Percentiles rank a stretch among this genome's conserved stretches.
Evolutionary conservation across 306 rosid species (phyloP).

Genomic region (Quercus dentata): DNA sequence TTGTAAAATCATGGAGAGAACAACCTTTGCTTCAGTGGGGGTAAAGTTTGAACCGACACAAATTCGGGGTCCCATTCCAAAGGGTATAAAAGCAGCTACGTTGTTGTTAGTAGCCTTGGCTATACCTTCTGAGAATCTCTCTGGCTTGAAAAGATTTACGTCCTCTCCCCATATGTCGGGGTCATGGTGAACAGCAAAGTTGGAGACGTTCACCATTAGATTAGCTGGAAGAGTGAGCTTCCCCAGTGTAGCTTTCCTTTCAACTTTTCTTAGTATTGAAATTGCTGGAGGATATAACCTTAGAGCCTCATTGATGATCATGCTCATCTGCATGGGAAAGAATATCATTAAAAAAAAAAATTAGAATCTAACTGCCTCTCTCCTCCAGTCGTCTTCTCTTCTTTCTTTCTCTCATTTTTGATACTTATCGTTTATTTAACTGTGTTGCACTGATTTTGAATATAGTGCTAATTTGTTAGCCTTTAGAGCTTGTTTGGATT

Average conservation of each 20-base stretch:
- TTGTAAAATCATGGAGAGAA: constrained; percentile 24
- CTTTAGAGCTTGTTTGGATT: too few relatives aligned
- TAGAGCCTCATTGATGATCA: constrained; percentile 25
- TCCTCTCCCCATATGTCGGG: constrained; percentile 28
- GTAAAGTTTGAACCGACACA: constrained; percentile 28
- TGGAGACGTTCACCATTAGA: not conserved
- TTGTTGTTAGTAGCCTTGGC: constrained; percentile 17
- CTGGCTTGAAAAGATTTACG: constrained; percentile 25
- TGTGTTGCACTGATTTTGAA: too few relatives aligned
- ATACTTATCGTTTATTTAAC: too few relatives aligned
- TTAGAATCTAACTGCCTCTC: too few relatives aligned
- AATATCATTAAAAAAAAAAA: too few relatives aligned
- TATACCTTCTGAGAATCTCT: constrained; percentile 24
- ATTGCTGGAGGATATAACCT: constrained; percentile 22
- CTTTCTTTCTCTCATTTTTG: too few relatives aligned
- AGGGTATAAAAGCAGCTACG: constrained; percentile 15
- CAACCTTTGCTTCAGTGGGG: constrained; percentile 11
- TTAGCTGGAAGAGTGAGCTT: constrained; percentile 12
- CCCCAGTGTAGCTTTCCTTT: constrained; percentile 17
- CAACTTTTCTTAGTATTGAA: not conserved
- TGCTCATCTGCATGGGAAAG: constrained; percentile 21
- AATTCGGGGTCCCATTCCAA: constrained; percentile 21
- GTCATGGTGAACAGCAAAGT: constrained; percentile 21
- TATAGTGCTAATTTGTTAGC: too few relatives aligned
- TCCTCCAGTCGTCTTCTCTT: too few relatives aligned